Evolutionary conservation across 257 asterid genomes (phyloP), one percentile per base, ranked within the genome.

Genomic region (Gynochthodes officinalis): DNA sequence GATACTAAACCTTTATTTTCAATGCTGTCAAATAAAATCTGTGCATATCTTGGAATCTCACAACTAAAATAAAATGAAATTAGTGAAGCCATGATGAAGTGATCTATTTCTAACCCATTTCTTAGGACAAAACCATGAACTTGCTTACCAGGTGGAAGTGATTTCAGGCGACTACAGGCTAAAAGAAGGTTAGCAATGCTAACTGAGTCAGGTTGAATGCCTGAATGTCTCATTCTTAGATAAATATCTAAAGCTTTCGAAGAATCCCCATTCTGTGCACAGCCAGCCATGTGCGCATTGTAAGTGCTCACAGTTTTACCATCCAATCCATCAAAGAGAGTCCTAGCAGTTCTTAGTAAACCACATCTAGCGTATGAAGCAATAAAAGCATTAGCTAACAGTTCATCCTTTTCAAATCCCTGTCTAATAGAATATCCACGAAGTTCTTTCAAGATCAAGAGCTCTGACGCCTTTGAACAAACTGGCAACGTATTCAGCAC

Each of bases 351-450:
- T 46, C 27, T 71, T 30, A 67, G 53, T 9, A 39, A 78, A 25
- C 70, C 82, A 58, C 85, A 81, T 54, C 73, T 81, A 28, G 80
- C 80, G 67, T 77, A 77, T 42, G 77, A 75, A 14, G 80, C 62
- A 27, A 61, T 74, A 52, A 81, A 77, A 42, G 85, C 80, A 77
- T 72, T 81, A 53, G 64, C 53, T 55, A 81, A 37, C 76, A 77
- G 28, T 39, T 71, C 62, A 30, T 67, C 77, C 3, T 9, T 37
- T 54, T 42, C 73, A 49, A 77, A 65, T 27, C 70, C 75, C 25
- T 71, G 76, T 67, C 82, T 81, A 64, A 74, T 61, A 3, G 75
- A 74, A 68, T 74, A 77, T 37, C 80, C 76, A 5, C 77, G 82
- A 50, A 81, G 80, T 71, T 81, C 82, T 53, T 81, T 81, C 39